Percentiles rank a stretch among this genome's conserved stretches.
phyloP scores from a whole-genome alignment of 2,329 filamentous ascomycete species.

The Penicillium sp. region DNA sequence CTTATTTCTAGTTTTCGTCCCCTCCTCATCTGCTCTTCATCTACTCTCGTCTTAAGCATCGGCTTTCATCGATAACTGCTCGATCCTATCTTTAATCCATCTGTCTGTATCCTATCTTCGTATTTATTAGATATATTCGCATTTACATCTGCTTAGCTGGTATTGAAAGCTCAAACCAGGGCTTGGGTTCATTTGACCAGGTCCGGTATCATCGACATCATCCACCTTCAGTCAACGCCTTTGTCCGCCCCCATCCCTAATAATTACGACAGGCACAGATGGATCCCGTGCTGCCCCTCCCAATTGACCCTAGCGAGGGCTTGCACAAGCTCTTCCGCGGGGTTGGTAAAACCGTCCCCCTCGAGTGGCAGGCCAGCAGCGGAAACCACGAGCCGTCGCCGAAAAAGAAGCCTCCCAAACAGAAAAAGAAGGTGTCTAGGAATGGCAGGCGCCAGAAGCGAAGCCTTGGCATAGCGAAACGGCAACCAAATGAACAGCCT shows the following conservation, averaged over 20 bases:
- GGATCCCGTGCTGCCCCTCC: too few relatives aligned
- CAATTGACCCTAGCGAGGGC: background rate
- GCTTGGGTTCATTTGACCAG: background rate
- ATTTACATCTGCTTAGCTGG: background rate
- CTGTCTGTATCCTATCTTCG: background rate
- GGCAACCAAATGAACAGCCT: background rate
- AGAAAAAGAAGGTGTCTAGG: background rate
- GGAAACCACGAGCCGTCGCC: background rate
- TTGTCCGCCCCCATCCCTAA: too few relatives aligned
- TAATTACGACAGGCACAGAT: too few relatives aligned
- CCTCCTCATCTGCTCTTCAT: background rate
- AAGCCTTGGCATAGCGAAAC: background rate
- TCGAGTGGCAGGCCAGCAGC: background rate
- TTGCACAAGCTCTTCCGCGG: background rate
- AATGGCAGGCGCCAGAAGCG: background rate
- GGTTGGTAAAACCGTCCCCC: background rate
- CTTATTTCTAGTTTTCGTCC: background rate
- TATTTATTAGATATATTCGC: background rate
- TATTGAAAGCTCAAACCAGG: background rate
- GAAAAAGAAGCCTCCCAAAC: background rate
- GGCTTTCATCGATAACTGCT: background rate
- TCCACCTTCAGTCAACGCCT: background rate
- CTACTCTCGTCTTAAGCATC: background rate
- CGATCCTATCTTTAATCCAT: background rate
- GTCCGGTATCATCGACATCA: background rate